Percentiles rank a stretch among this genome's conserved stretches.
Conservation (phyloP, 192 early-diverging fungal genomes). For the Chytriomyces sp. region DNA sequence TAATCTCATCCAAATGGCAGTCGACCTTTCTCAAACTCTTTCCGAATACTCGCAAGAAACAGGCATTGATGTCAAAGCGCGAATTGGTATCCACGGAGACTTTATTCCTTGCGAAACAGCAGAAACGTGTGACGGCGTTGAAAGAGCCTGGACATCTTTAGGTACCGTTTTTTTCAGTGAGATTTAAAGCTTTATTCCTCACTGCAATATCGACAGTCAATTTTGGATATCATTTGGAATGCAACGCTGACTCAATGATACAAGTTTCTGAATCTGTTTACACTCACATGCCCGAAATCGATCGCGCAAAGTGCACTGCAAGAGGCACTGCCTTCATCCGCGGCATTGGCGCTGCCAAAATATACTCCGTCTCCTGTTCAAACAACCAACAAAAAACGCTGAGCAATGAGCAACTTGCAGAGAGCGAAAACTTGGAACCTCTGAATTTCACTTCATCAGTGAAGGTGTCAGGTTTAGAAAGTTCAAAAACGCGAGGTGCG, state of each 20-base stretch:
- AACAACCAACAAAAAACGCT: background rate
- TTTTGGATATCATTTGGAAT: slow-evolving; percentile 33
- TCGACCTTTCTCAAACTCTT: slow-evolving; percentile 30
- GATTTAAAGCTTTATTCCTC: background rate
- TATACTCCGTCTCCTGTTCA: slow-evolving; percentile 1
- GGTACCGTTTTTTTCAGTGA: background rate
- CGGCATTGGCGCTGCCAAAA: slow-evolving; percentile 26
- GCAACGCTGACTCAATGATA: slow-evolving; percentile 14
- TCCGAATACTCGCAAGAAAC: slow-evolving; percentile 30
- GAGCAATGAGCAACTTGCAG: too few relatives aligned
- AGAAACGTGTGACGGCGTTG: slow-evolving; percentile 11
- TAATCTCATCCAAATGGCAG: slow-evolving; percentile 20
- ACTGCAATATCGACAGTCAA: slow-evolving; percentile 16
- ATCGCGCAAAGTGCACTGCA: background rate
- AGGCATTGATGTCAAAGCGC: slow-evolving; percentile 14
- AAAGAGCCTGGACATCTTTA: slow-evolving; percentile 25
- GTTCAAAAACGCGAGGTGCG: too few relatives aligned
- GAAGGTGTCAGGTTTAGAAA: too few relatives aligned
- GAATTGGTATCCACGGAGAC: slow-evolving; percentile 33
- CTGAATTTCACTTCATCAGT: too few relatives aligned
- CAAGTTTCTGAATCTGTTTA: slow-evolving; percentile 28
- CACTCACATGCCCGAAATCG: background rate
- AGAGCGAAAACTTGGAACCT: too few relatives aligned
- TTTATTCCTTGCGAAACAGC: background rate
- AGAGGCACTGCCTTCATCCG: slow-evolving; percentile 15